phyloP scores from a whole-genome alignment of 768 basidiomycete species.

The Russula olivacea region DNA sequence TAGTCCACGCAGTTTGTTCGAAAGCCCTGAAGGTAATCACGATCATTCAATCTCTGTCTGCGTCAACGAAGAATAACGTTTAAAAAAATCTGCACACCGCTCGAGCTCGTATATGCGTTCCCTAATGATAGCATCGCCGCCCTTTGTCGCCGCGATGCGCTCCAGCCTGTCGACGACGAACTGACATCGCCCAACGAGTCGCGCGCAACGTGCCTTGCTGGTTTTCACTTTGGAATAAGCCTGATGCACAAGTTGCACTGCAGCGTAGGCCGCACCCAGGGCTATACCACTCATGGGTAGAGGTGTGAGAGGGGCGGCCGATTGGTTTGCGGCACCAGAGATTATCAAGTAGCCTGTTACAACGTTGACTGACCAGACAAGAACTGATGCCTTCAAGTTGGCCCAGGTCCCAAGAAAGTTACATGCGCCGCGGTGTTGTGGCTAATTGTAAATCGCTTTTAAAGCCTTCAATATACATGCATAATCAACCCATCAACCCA shows the following conservation, averaged over 20 bases:
- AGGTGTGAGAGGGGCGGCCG: background rate
- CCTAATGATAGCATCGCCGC: constrained; percentile 3
- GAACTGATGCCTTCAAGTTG: background rate
- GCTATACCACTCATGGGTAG: constrained; percentile 17
- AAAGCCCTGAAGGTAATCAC: constrained; percentile 17
- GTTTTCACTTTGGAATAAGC: constrained; percentile 23
- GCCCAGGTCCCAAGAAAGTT: background rate
- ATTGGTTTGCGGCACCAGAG: background rate
- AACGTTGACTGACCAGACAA: background rate
- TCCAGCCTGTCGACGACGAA: constrained; percentile 19
- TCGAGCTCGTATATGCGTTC: constrained; percentile 21
- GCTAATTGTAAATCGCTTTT: background rate
- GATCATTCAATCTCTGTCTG: no score
- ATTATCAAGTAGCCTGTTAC: background rate
- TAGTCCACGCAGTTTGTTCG: constrained; percentile 16
- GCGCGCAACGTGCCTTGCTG: constrained; percentile 23
- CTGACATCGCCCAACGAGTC: constrained; percentile 24
- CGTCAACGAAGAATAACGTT: no score
- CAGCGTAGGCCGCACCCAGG: constrained; percentile 21
- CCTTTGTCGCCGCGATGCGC: constrained; percentile 12
- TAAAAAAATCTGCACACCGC: background rate
- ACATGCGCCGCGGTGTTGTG: no score
- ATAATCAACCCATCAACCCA: background rate
- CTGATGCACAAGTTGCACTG: constrained; percentile 24
- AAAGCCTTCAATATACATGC: background rate